Evolutionary conservation across 352 stramenopile species (phyloP), one percentile per base, ranked within the genome.

Genomic region (Globisporangium cystogenes): DNA sequence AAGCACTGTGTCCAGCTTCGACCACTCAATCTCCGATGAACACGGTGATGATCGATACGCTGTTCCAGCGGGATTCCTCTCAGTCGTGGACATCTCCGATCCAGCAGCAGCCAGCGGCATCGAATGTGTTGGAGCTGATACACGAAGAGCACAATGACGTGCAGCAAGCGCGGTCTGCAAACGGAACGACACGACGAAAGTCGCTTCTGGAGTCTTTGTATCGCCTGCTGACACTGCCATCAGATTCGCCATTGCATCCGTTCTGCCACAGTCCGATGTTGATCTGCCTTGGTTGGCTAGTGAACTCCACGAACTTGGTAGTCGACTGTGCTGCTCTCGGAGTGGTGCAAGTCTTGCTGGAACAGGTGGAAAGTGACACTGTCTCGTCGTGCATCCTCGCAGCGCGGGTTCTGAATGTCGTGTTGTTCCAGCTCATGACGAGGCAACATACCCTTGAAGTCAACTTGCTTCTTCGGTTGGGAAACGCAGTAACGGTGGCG

Each of bases 161-260:
- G 5, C 48, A 41, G 8, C 42, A 37, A 31, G 5, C 42, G 31
- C 42, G 43, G 6, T 7, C 21, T 31, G 40, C 45, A 15, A 39
- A 7, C 10, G n/a, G 4, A 31, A 4, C 11, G 10, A 3, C 26
- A 40, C 8, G 20, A 21, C 15, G 48, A 15, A 35, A 23, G 24
- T 57, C 55, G 26, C 48, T 62, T 7, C 40, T 62, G 4, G 44
- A 62, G 31, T 62, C 41, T 27, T 41, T 62, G 8, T 3, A 53
- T 1, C 21, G 14, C 5, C 27, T 62, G 5, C 26, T 52, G 43
- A 62, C 23, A 14, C 41, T 62, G 0, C 41, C 48, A 35, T 8
- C 39, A 0, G 48, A 52, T 18, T 56, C 39, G 10, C 40, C 48
- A 4, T 3, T 62, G 41, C 55, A 55, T 18, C 40, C n/a, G 3